Evolutionary conservation across 2,329 filamentous ascomycete genomes (phyloP).

Genomic region (Hymenoscyphus albidus): DNA sequence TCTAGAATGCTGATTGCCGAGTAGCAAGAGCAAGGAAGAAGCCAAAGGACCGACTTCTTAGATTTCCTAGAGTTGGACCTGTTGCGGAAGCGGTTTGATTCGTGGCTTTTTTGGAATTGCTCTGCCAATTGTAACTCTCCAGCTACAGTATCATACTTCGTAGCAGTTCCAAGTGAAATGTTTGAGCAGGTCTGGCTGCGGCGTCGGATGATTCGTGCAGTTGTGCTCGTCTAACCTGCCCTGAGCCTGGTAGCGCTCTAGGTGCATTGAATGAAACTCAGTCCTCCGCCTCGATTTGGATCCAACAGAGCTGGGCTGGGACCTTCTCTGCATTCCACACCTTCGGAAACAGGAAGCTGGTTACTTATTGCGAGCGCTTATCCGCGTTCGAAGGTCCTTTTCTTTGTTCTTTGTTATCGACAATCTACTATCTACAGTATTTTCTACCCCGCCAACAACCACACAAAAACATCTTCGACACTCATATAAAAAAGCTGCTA

Average conservation of each 20-base stretch:
- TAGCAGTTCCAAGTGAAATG: not conserved
- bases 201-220: not conserved
- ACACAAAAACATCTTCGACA: not conserved
- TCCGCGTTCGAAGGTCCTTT: not conserved
- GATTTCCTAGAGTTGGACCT: not conserved
- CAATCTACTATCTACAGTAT: too few species aligned
- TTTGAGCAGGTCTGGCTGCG: slow-evolving; percentile 1
- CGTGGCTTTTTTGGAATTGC: not conserved
- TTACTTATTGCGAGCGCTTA: slow-evolving; percentile 2
- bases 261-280: slow-evolving; percentile 1
- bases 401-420: not conserved
- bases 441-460: not conserved
- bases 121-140: not conserved
- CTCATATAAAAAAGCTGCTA: not conserved
- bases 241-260: too few species aligned
- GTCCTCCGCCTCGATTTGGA: not conserved
- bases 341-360: not conserved
- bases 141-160: not conserved
- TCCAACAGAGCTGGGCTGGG: not conserved
- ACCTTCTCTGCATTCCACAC: not conserved
- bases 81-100: not conserved
- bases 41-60: not conserved
- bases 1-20: not conserved
- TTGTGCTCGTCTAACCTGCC: not conserved
- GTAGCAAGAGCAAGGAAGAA: not conserved